Evolutionary conservation across 768 basidiomycete genomes (phyloP), one percentile per base, ranked within the genome.

Genomic region (Tylopilus sp.): DNA sequence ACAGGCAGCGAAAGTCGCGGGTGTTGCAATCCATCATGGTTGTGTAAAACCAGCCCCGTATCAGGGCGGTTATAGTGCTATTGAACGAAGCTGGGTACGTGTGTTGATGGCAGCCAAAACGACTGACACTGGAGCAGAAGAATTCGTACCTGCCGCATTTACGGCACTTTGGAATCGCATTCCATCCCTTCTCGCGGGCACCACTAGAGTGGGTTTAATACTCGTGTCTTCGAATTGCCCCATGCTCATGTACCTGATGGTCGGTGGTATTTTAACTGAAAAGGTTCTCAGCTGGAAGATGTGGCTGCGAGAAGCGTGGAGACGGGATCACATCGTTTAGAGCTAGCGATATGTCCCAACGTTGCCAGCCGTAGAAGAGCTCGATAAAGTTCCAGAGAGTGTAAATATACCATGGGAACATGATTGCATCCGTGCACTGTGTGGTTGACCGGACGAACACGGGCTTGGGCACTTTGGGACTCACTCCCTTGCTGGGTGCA

Each of bases 41-140:
- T 81, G 73, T 69, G 71, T 83, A 63, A 71, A 71, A 63, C 82
- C 77, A 1, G 75, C 72, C 0, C 73, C 74, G 9, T 84, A 81
- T 58, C 78, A 82, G 58, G 74, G 72, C 3, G 58, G 71, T 34
- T 80, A 79, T 60, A 79, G 79, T 59, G 74, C 74, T 7, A 64
- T 80, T 14, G 69, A 74, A 52, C 68, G 75, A 78, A 65, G 63
- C 65, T 2, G 75, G 76, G 61, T 56, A 16, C 10, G 54, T 52
- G 40, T 4, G 21, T 17, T 36, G 19, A n/a, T 9, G 26, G 19
- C 31, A 37, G 21, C 1, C 41, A 25, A 44, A 41, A 45, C 3
- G n/a, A 46, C 19, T 51, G 31, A 42, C 33, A n/a, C 3, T 44
- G 25, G 42, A 61, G 43, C n/a, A 40, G 13, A 6, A 24, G 11